phyloP scores from a whole-genome alignment of 371 early-diverging fungal genomes.

The Cokeromyces recurvatus region DNA sequence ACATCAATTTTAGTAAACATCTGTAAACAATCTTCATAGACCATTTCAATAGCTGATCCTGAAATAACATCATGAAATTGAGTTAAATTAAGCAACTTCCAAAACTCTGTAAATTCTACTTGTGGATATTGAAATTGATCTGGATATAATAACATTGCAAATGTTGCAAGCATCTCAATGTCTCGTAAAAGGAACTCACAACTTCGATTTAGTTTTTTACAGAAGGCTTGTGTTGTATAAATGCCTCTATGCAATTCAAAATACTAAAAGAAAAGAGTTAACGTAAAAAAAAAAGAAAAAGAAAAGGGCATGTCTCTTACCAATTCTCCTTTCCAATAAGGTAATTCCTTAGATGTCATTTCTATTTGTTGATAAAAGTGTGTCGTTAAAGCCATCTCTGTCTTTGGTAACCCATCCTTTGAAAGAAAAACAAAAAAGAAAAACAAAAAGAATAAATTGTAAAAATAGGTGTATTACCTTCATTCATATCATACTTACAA shows the following conservation, averaged over 20 bases:
- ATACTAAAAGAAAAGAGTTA: slow-evolving; percentile 43
- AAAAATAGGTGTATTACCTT: neutral
- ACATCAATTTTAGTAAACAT: slow-evolving; percentile 41
- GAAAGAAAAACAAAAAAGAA: neutral
- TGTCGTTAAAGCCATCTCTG: slow-evolving; percentile 65
- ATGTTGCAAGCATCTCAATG: slow-evolving; percentile 65
- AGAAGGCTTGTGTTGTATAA: slow-evolving; percentile 84
- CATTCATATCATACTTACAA: slow-evolving; percentile 28
- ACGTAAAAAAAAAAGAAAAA: too few species aligned
- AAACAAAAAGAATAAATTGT: neutral
- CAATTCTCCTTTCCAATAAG: slow-evolving; percentile 90
- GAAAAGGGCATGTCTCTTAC: slow-evolving; percentile 23
- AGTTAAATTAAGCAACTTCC: slow-evolving; percentile 58
- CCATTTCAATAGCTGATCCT: slow-evolving; percentile 85
- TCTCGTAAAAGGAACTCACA: slow-evolving; percentile 79
- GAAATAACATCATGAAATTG: slow-evolving; percentile 96
- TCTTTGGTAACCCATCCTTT: slow-evolving; percentile 67
- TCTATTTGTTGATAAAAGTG: slow-evolving; percentile 80
- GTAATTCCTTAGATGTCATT: slow-evolving; percentile 59
- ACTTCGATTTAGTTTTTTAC: slow-evolving; percentile 77
- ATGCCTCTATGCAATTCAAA: slow-evolving; percentile 94
- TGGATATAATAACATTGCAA: slow-evolving; percentile 28
- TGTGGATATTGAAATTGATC: slow-evolving; percentile 56
- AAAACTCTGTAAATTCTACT: slow-evolving; percentile 66
- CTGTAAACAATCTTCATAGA: slow-evolving; percentile 72